A percentile compares a stretch with the other conserved stretches of the same genome.
Evolutionary conservation across 441 rosid genomes (phyloP).

Genomic region (Heliophila coronopifolia): DNA sequence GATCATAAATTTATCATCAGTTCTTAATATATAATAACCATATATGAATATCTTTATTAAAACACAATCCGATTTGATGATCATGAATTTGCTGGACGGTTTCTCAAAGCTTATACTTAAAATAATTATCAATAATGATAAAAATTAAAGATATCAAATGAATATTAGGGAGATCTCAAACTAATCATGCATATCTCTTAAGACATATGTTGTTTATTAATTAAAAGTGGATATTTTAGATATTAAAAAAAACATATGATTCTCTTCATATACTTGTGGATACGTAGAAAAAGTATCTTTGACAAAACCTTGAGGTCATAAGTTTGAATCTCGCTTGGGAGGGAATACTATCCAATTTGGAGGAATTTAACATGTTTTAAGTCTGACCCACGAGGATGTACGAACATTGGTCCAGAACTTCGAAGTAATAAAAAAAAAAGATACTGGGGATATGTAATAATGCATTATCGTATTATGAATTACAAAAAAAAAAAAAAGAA

Average conservation of each 20-base stretch:
- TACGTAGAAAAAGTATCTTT: conserved; percentile 13
- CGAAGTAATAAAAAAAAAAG: too few relatives aligned
- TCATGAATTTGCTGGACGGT: conserved; percentile 25
- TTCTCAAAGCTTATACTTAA: conserved; percentile 1
- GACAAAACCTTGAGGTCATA: too few relatives aligned
- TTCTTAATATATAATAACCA: background rate
- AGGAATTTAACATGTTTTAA: too few relatives aligned
- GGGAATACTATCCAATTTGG: too few relatives aligned
- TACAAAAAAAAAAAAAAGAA: conserved; percentile 17
- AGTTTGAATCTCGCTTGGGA: too few relatives aligned
- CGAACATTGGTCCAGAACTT: too few relatives aligned
- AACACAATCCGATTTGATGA: conserved; percentile 26
- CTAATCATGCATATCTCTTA: conserved; percentile 28
- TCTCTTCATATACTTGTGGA: background rate
- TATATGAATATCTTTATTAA: conserved; percentile 14
- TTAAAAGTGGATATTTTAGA: background rate
- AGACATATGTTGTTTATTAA: background rate
- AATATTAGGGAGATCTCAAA: conserved; percentile 29
- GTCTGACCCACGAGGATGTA: too few relatives aligned
- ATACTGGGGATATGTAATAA: conserved; percentile 24
- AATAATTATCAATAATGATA: background rate
- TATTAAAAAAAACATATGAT: background rate
- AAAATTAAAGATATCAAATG: conserved; percentile 22
- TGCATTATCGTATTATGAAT: conserved; percentile 7
- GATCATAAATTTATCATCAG: too few relatives aligned